phyloP scores from a whole-genome alignment of 441 rosid genomes.

The Rhodomyrtus psidioides region DNA sequence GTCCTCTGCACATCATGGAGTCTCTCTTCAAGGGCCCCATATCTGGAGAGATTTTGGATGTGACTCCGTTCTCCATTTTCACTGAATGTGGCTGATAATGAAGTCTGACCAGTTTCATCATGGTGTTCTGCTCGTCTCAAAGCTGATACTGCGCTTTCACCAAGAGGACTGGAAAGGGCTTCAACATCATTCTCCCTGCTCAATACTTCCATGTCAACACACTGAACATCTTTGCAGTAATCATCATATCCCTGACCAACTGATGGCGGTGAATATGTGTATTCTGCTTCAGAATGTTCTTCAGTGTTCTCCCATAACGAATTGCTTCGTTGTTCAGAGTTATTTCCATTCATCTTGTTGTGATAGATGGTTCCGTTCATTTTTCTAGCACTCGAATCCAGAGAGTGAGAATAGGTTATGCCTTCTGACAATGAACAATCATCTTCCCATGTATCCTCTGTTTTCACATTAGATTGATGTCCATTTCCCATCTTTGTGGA shows the following conservation, averaged over 20 bases:
- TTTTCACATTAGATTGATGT: constrained; percentile 23
- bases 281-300: constrained; percentile 41
- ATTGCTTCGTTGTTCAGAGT: constrained; percentile 22
- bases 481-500: constrained; percentile 33
- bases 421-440: constrained; percentile 52
- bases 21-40: constrained; percentile 39
- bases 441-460: constrained; percentile 51
- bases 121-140: constrained; percentile 20
- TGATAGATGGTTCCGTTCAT: constrained; percentile 13
- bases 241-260: constrained; percentile 43
- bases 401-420: constrained; percentile 19
- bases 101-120: constrained; percentile 19
- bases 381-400: constrained; percentile 12
- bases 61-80: constrained; percentile 28
- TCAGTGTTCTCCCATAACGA: constrained; percentile 17
- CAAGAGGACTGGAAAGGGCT: constrained; percentile 14
- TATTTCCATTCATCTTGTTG: constrained; percentile 31
- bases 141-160: constrained; percentile 22
- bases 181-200: constrained; percentile 20
- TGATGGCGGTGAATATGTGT: constrained; percentile 34
- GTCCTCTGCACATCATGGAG: constrained; percentile 36
- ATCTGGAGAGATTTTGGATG: constrained; percentile 34
- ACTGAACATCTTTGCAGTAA: constrained; percentile 79
- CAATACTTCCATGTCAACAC: constrained; percentile 58
- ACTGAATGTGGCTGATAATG: constrained; percentile 19